These are phyloP conservation scores for Euphorbia celastroides DNA, from an alignment of 441 rosid genomes.

Conservation along the genomic window DNA sequence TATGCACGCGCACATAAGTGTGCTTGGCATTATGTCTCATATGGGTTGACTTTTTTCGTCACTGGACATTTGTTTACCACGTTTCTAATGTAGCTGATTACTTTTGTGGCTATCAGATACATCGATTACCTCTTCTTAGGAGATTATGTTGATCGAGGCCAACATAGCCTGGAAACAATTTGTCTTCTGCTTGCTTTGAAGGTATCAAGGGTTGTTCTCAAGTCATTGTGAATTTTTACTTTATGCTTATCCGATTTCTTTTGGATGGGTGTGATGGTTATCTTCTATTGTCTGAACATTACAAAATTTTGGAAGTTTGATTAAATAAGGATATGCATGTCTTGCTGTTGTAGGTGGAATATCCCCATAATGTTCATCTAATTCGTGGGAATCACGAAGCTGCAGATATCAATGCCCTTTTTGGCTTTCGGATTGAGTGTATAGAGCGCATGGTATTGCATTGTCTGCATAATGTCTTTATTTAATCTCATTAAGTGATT, in stretches of 20 bases:
- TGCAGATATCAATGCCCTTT: constrained; percentile 97
- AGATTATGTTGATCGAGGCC: constrained; percentile 99
- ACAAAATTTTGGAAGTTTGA: constrained; percentile 19
- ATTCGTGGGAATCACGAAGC: constrained; percentile 99
- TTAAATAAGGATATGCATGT: constrained; percentile 14
- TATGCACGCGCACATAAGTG: neutral
- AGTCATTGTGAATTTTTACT: neutral
- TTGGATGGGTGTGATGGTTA: neutral
- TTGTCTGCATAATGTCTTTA: constrained; percentile 12
- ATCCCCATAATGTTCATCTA: constrained; percentile 81
- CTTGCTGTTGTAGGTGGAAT: constrained; percentile 63
- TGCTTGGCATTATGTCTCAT: neutral
- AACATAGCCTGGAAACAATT: constrained; percentile 96
- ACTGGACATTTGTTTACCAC: neutral
- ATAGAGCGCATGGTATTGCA: constrained; percentile 95
- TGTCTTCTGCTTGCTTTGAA: constrained; percentile 92
- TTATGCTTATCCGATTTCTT: neutral
- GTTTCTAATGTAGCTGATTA: constrained; percentile 21
- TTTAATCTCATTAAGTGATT: constrained; percentile 9
- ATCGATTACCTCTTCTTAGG: constrained; percentile 98
- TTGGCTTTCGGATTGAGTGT: constrained; percentile 97
- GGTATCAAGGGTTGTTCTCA: constrained; percentile 38
- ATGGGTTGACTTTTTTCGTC: neutral
- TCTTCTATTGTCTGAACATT: neutral
- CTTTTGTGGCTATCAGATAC: constrained; percentile 54